Conservation (phyloP, 2,329 filamentous ascomycete genomes). For the Penicillium sumatraense region DNA sequence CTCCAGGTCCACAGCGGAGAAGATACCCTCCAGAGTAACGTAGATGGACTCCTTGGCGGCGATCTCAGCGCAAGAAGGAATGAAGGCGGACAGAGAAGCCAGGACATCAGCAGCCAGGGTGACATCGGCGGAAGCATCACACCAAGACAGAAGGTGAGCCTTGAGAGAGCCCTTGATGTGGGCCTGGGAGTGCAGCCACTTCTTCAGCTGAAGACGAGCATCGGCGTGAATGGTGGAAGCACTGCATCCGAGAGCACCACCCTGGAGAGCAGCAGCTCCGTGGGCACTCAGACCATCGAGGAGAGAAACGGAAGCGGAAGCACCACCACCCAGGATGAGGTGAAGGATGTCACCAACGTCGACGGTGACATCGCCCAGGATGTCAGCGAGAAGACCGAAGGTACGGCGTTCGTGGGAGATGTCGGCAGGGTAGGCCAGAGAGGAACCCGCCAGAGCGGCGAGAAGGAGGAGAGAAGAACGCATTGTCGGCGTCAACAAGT, state of each 20-base stretch:
- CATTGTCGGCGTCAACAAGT: constrained; percentile 27
- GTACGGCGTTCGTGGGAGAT: constrained; percentile 32
- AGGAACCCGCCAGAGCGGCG: constrained; percentile 38
- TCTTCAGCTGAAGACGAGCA: constrained; percentile 34
- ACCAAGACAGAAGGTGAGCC: constrained; percentile 37
- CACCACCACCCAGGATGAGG: constrained; percentile 1
- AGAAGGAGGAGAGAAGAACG: constrained; percentile 36
- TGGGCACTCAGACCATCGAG: constrained; percentile 37
- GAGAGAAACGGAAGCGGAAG: constrained; percentile 12
- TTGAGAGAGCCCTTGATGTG: constrained; percentile 34
- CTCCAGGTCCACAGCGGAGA: constrained; percentile 30
- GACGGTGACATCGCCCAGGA: constrained; percentile 22
- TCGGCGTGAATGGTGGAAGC: constrained; percentile 31
- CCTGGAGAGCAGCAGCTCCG: constrained; percentile 42
- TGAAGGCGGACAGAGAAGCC: constrained; percentile 39
- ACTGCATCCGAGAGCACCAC: constrained; percentile 40
- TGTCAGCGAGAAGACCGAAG: constrained; percentile 23
- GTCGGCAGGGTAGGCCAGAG: constrained; percentile 37
- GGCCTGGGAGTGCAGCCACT: constrained; percentile 34
- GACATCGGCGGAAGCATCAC: constrained; percentile 33
- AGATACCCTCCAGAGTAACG: constrained; percentile 43
- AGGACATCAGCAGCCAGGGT: constrained; percentile 26
- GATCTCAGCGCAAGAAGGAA: constrained; percentile 37
- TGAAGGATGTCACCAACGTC: constrained; percentile 21
- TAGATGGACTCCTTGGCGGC: constrained; percentile 42